Evolutionary conservation across 2,329 filamentous ascomycete genomes (phyloP).

Genomic region (Hansfordia pulvinata): DNA sequence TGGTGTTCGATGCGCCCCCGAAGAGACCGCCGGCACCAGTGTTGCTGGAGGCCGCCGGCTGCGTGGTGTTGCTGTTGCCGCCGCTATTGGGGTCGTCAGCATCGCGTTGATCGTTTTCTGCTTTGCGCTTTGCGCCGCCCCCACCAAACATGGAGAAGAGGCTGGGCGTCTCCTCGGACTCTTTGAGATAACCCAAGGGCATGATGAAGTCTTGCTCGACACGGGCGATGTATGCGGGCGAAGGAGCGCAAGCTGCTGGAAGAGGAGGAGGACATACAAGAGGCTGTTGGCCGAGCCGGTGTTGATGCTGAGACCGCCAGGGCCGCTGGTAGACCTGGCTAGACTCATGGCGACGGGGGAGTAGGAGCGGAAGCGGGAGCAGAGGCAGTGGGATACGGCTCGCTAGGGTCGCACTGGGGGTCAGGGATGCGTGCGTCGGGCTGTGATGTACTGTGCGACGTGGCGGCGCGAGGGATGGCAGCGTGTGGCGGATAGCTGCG

Average conservation of each 20-base stretch:
- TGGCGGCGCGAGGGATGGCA: no score
- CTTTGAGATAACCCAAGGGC: conserved; percentile 1
- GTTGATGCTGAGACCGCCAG: conserved; percentile 49
- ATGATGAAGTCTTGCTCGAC: conserved; percentile 5
- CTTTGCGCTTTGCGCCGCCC: no score
- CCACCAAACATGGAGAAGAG: no score
- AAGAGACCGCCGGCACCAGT: conserved; percentile 17
- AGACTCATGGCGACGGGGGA: conserved; percentile 26
- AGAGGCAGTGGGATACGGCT: not conserved
- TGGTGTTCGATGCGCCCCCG: conserved; percentile 9
- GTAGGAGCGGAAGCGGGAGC: not conserved
- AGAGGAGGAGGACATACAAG: conserved; percentile 26
- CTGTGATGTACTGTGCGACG: no score
- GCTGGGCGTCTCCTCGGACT: no score
- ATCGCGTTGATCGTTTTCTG: no score
- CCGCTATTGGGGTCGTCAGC: conserved; percentile 3
- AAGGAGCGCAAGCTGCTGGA: conserved; percentile 5
- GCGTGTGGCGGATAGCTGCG: not conserved
- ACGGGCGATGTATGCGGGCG: conserved; percentile 4
- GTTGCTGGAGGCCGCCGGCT: conserved; percentile 19
- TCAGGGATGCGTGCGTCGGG: not conserved
- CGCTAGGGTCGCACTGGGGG: conserved; percentile 1
- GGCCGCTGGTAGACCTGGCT: conserved; percentile 44
- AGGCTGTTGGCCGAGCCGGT: conserved; percentile 41
- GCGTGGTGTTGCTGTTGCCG: conserved; percentile 12